Evolutionary conservation across 345 rosid species (phyloP), one percentile per base, ranked within the genome.

Genomic region (Acer campestre): DNA sequence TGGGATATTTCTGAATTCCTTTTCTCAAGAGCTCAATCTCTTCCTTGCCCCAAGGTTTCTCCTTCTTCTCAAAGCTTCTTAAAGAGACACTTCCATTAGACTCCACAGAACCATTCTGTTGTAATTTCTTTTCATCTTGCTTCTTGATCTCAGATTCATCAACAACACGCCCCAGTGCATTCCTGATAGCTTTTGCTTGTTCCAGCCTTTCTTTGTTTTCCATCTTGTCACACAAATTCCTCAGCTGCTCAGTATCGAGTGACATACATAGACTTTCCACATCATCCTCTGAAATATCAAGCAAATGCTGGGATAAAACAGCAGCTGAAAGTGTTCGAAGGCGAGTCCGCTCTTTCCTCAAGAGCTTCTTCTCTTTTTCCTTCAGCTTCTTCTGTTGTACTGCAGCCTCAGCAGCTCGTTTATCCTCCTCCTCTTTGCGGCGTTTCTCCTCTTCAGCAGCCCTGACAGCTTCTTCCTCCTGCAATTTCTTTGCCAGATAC

Each of bases 321-420:
- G 94, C 84, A 22, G 92, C 89, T 7, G 98, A 91, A 70, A 94
- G 92, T 12, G 88, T 80, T 77, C 99, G 89, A 67, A 97, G 94
- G 51, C 94, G 98, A 67, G 86, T 87, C 53, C 98, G 81, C 84
- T 97, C 99, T 85, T 89, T 94, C 56, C 98, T 88, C 71, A 97
- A 74, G 73, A 97, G 94, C 82, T 94, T 97, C 92, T 97, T 97
- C 78, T 93, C 99, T 81, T 85, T 94, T 87, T 94, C 99, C 83
- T 90, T 97, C 5, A 75, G 74, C 79, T 90, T 94, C 90, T 93
- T 97, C 69, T 97, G 95, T 75, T 86, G 97, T 14, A 75, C 84
- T 25, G 91, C 97, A 88, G 90, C 91, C 82, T 93, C 99, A 53
- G 93, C 92, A 76, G 96, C 97, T 74, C 78, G 88, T 71, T 78